phyloP scores from a whole-genome alignment of 345 rosid genomes.

The Dipteronia dyeriana region DNA sequence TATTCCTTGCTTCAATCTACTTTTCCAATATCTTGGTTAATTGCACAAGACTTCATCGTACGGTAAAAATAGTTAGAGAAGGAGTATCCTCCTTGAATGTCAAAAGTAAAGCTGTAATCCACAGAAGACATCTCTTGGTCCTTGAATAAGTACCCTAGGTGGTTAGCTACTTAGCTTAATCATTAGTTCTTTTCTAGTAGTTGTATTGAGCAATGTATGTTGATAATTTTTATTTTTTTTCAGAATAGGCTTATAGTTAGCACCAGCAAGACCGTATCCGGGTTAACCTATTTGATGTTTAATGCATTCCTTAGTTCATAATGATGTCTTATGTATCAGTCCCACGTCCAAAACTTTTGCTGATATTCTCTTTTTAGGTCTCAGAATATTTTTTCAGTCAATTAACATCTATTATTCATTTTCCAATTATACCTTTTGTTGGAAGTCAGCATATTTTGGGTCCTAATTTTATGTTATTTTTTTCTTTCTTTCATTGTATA shows the following conservation, averaged over 20 bases:
- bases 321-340: no score
- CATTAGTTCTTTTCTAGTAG: background rate
- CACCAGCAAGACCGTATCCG: background rate
- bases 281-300: background rate
- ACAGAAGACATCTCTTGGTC: background rate
- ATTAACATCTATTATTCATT: no score
- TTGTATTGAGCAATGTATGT: background rate
- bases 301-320: no score
- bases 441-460: no score
- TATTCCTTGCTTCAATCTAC: background rate
- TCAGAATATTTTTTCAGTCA: no score
- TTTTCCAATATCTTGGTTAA: background rate
- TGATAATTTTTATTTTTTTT: background rate
- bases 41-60: background rate
- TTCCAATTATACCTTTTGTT: no score
- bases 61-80: background rate
- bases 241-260: background rate
- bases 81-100: background rate
- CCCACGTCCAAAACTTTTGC: no score
- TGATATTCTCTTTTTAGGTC: no score
- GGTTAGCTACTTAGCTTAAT: no score
- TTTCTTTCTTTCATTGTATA: no score
- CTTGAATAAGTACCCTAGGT: background rate
- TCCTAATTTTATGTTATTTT: no score
- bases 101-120: background rate